These are phyloP conservation scores for Fomitopsis betulina DNA, from an alignment of 1,284 basidiomycete species.

Conservation along the genomic window DNA sequence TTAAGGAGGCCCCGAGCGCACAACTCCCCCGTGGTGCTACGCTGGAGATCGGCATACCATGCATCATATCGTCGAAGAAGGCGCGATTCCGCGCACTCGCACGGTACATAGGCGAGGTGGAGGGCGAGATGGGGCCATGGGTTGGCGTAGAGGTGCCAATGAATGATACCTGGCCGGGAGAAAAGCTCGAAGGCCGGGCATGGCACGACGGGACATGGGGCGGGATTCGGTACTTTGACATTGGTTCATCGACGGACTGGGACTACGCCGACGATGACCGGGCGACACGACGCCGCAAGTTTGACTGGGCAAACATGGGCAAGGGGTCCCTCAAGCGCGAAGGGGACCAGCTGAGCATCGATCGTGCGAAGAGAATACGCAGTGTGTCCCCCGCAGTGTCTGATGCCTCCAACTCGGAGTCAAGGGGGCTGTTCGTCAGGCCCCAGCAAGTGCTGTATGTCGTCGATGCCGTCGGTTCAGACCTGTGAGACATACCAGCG, in stretches of 20 bases:
- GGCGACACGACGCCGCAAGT: constrained; percentile 42
- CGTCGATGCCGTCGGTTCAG: constrained; percentile 60
- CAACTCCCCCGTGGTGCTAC: constrained; percentile 55
- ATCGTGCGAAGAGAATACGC: constrained; percentile 61
- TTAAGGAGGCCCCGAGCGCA: constrained; percentile 24
- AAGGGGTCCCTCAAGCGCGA: constrained; percentile 53
- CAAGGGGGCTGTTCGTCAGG: constrained; percentile 71
- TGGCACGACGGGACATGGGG: constrained; percentile 84
- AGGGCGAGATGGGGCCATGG: constrained; percentile 80
- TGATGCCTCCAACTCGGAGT: constrained; percentile 57
- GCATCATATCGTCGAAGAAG: constrained; percentile 81
- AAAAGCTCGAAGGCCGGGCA: constrained; percentile 51
- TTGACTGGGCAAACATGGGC: constrained; percentile 32
- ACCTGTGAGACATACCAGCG: constrained; percentile 20
- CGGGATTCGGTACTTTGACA: constrained; percentile 79
- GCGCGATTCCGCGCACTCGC: constrained; percentile 84
- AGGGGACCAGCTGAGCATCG: constrained; percentile 57
- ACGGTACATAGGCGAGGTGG: constrained; percentile 82
- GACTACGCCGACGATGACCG: constrained; percentile 48
- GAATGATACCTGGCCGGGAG: constrained; percentile 48
- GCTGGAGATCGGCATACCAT: constrained; percentile 86
- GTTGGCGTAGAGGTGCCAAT: constrained; percentile 88
- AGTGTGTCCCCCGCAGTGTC: constrained; percentile 68
- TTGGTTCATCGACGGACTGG: constrained; percentile 55
- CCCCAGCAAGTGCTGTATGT: constrained; percentile 82